phyloP scores from a whole-genome alignment of 2,329 filamentous ascomycete genomes.

The Basipetospora chlamydospora region DNA sequence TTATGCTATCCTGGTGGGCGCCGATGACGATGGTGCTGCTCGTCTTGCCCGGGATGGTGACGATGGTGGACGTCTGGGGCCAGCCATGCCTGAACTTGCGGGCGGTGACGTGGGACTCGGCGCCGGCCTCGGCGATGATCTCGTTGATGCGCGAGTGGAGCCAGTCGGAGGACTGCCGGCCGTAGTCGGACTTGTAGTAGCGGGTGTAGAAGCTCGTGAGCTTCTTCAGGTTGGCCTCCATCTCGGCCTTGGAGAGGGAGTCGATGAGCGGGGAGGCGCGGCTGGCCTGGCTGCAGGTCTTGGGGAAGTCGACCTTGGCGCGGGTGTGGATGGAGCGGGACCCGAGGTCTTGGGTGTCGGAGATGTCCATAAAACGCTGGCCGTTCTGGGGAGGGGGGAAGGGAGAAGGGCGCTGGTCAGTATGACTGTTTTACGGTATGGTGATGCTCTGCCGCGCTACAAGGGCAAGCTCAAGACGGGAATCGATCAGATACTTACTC shows the following conservation, averaged over 20 bases:
- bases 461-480: too few species aligned
- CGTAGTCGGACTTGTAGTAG: conserved; percentile 68
- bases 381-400: conserved; percentile 43
- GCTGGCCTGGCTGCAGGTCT: conserved; percentile 47
- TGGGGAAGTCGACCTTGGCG: conserved; percentile 44
- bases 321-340: conserved; percentile 15
- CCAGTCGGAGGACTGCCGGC: conserved; percentile 78
- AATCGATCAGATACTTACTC: conserved; percentile 48
- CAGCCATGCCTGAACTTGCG: conserved; percentile 68
- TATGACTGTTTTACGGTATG: too few species aligned
- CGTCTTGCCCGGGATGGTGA: conserved; percentile 72
- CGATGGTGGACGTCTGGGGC: conserved; percentile 85
- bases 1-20: conserved; percentile 91
- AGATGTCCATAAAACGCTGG: conserved; percentile 89
- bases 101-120: conserved; percentile 50
- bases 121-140: conserved; percentile 57
- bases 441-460: too few species aligned
- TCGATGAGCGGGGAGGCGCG: conserved; percentile 53
- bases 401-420: not conserved
- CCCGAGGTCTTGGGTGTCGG: conserved; percentile 48
- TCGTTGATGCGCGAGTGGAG: conserved; percentile 59
- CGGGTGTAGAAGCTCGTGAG: conserved; percentile 69
- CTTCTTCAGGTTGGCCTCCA: conserved; percentile 63
- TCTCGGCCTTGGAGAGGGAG: conserved; percentile 58
- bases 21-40: conserved; percentile 78